Base-by-base conservation (phyloP, 805 yeast genomes). In the Candida pini region DNA sequence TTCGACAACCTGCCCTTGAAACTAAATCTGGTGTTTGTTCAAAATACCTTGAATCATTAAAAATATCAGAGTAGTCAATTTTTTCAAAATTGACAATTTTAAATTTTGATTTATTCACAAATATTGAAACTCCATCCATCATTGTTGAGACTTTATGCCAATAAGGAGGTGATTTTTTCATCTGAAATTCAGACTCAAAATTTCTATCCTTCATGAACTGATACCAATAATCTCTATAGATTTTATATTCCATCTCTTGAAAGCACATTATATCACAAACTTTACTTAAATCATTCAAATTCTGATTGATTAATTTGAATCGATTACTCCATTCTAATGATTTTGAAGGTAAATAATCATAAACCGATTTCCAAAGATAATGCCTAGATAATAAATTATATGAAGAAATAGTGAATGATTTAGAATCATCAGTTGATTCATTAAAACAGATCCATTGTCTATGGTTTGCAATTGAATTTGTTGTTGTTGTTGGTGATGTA, bases 101-200 rank as follows among this genome's bases (percentile, higher is more conserved):
- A 39, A 77, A 76, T 43, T 69, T 67, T 13, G 59, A 52, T n/a
- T 48, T 43, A 40, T 76, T 73, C 36, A 68, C 68, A 45, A 75
- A 74, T 3, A 77, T 61, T 0, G 78, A 70, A 8, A 76, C 79
- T 7, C 84, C 83, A 51, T 78, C 84, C 65, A 77, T 67, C 45
- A 62, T 64, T 28, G 65, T 66, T 4, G 56, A 44, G 4, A 63
- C 59, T 31, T 60, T 59, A 13, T 59, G 55, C 83, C 83, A 77
- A 47, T 76, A 76, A 2, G 39, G 43, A 0, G 83, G 80, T 13
- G 63, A 63, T 4, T 69, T 65, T 49, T 78, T 78, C 28, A 65
- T 60, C 16, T 68, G 63, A 45, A 66, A 76, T 9, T 62, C 46
- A 2, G 78, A 68, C 2, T 63, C 66, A 48, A 66, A 77, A n/a